Evolutionary conservation across 2,329 filamentous ascomycete genomes (phyloP), one percentile per base, ranked within the genome.

Genomic region (Paraphoma chrysanthemicola): DNA sequence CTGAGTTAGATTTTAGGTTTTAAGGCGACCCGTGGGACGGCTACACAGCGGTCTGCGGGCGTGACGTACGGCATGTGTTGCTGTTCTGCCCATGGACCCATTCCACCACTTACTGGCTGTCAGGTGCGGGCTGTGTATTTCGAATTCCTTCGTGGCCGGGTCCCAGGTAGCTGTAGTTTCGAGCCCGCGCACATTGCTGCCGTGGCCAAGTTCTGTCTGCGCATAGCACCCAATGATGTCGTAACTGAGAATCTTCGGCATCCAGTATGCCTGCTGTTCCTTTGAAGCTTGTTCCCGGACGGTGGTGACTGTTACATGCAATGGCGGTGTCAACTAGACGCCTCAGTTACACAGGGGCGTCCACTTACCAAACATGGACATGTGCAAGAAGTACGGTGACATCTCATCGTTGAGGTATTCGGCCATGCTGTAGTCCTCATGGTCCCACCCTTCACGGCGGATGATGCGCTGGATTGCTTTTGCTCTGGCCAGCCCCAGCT

Each of bases 41-140:
- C 33, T n/a, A 44, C 42, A 44, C 23, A 23, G 18, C 28, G 14
- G 9, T 17, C 7, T 28, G 36, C 30, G 47, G 10, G 23, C 43
- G 44, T 49, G 52, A 66, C 68, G 54, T 67, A 74, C 69, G 29
- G 82, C 79, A 74, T 84, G 81, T 53, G 82, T 84, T n/a, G 82
- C 82, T n/a, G 81, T 83, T 23, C 81, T 73, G 1, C 82, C 82
- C 72, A 85, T 76, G 1, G 78, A 78, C 1, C 82, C 82, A 66
- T 84, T 84, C 82, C 82, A 85, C 82, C 81, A 84, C 68, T 85
- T 84, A 62, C 79, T 83, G 1, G 82, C 79, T 1, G 82, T 84
- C 17, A 84, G 66, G 28, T 79, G 80, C 10, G 82, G 82, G 58
- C 81, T 83, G 66, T 84, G 81, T 12, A 85, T 73, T 31, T 81